Base-by-base conservation (phyloP, 2,329 filamentous ascomycete species). In the Fusarium sororula region DNA sequence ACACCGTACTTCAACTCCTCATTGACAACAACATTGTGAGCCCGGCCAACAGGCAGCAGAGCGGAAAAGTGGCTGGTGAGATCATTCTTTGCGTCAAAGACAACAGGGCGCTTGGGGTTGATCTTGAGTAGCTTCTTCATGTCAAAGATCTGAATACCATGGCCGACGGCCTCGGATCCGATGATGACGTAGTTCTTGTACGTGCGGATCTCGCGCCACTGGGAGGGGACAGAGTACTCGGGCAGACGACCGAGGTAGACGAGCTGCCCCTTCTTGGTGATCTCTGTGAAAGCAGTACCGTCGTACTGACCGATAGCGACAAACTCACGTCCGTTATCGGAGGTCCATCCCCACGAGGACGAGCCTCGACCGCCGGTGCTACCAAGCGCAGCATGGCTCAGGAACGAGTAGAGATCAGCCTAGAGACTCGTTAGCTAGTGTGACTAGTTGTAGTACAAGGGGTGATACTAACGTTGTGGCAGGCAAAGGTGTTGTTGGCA, bases 121-220 rank as follows among this genome's bases (percentile, higher is more conserved):
- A 89, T 78, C 20, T 80, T 80, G n/a, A 86, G 77, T 7, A 90
- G 83, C 81, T 81, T 90, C 72, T 82, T 87, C 82, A 91, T 84
- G 74, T 92, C 89, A 66, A 92, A 92, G 78, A 92, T 87, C 79
- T 92, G 90, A n/a, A 92, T 84, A 28, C 88, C 87, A 72, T 91
- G 90, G 45, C 81, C 79, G 12, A 78, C 76, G 2, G 88, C 86
- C 72, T 85, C 84, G 26, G 82, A 83, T 32, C 84, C 84, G 18
- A 85, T 83, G 67, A 84, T 77, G 35, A 77, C 79, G 55, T 80
- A 81, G 75, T 82, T 74, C 58, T 79, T 78, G 66, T 82, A 84
- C 4, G 83, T 82, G 35, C 82, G 81, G 74, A 85, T 84, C 72
- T 85, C 84, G 11, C 84, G 81, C 84, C 84, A 85, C 6, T 77